A percentile compares a stretch with the other conserved stretches of the same genome.
Evolutionary conservation across 306 rosid genomes (phyloP).

Genomic region (Citrullus amarus): DNA sequence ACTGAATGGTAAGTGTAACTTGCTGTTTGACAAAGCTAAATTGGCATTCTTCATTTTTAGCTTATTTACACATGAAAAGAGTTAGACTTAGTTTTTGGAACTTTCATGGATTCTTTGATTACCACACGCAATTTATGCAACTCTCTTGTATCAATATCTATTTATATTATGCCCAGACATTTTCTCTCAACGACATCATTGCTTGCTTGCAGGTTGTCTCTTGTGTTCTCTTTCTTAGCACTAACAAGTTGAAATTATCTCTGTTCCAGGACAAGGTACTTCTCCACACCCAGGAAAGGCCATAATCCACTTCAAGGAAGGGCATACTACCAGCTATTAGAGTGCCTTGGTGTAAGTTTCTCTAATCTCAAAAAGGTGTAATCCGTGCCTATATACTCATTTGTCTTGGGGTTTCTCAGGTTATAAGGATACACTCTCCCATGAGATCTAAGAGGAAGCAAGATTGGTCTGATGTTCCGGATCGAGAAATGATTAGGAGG

Average conservation of each 20-base stretch:
- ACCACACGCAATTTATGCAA: not conserved
- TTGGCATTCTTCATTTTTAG: not conserved
- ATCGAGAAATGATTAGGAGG: conserved; percentile 51
- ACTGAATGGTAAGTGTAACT: conserved; percentile 71
- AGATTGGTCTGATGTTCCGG: conserved; percentile 90
- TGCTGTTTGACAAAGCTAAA: not conserved
- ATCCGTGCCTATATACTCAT: not conserved
- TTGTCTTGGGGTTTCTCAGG: conserved; percentile 35
- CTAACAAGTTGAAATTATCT: not conserved
- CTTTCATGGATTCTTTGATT: not conserved
- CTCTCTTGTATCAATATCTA: not conserved
- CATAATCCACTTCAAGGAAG: conserved; percentile 99
- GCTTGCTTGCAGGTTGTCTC: not conserved
- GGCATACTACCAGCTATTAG: conserved; percentile 92
- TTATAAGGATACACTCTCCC: conserved; percentile 89
- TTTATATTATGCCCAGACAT: not conserved
- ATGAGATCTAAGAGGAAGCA: conserved; percentile 80
- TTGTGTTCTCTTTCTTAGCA: conserved; percentile 4
- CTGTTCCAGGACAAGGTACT: conserved; percentile 70
- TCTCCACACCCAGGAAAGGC: conserved; percentile 87
- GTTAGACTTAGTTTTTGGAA: not conserved
- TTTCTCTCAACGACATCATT: not conserved
- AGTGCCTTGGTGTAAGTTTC: conserved; percentile 85
- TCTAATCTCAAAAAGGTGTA: not conserved
- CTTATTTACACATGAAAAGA: not conserved